phyloP scores from a whole-genome alignment of 2,329 filamentous ascomycete genomes.

The Trichoderma gracile region DNA sequence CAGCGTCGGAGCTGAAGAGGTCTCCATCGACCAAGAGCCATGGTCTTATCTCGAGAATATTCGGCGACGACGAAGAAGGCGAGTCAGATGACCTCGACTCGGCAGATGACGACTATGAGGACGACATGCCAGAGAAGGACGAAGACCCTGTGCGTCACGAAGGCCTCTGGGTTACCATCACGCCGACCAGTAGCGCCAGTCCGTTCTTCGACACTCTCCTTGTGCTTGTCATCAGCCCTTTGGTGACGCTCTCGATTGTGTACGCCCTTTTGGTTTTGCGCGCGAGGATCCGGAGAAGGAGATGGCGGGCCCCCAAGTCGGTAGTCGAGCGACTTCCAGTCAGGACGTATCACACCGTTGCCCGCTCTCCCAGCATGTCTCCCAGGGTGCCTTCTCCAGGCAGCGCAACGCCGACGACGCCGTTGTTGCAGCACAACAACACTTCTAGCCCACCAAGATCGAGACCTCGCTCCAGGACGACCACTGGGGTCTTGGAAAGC shows the following conservation, averaged over 20 bases:
- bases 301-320: conserved; percentile 97
- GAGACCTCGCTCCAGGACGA: conserved; percentile 65
- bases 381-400: conserved; percentile 62
- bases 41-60: conserved; percentile 52
- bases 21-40: conserved; percentile 39
- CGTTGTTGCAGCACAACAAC: conserved; percentile 66
- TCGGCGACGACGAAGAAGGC: conserved; percentile 45
- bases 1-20: neutral
- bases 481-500: conserved; percentile 59
- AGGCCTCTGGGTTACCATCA: conserved; percentile 95
- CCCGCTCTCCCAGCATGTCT: conserved; percentile 57
- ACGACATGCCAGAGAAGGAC: conserved; percentile 28
- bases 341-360: conserved; percentile 88
- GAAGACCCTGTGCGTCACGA: conserved; percentile 48
- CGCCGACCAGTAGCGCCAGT: conserved; percentile 82
- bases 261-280: conserved; percentile 86
- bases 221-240: conserved; percentile 92
- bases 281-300: conserved; percentile 80
- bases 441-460: conserved; percentile 51
- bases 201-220: conserved; percentile 95
- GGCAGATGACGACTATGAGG: conserved; percentile 30
- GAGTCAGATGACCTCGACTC: conserved; percentile 31
- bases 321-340: conserved; percentile 94
- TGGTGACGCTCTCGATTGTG: conserved; percentile 89
- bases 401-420: conserved; percentile 72